Base-by-base conservation (phyloP, 257 asterid species). In the Handroanthus guayacan region DNA sequence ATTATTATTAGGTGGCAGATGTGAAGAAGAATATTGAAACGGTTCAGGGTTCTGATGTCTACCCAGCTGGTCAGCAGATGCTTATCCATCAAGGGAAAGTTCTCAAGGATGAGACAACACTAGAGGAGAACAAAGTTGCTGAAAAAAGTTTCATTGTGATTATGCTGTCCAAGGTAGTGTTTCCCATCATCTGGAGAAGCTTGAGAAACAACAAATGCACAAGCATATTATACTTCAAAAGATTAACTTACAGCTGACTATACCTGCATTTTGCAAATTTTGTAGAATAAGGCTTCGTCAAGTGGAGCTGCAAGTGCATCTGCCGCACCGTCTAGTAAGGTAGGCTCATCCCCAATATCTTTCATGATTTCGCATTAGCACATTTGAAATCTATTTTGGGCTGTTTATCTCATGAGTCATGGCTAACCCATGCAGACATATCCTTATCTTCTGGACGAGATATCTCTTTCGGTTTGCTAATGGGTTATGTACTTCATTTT, bases 11-110 rank as follows among this genome's bases (percentile, higher is more conserved):
- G 98, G 91, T 93, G 82, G 85, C 84, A 6, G 90, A 90, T 84
- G 93, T 93, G 87, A 93, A 93, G 92, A 90, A 83, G 80, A 67
- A 38, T 65, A 91, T 93, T 45, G 97, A 91, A 79, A 80, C 89
- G 56, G 76, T 73, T 82, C 96, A 93, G 85, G 95, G 96, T 54
- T 67, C 91, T 69, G 94, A 80, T 63, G 83, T 84, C 48, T 91
- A 93, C 83, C 97, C 96, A 34, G 94, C 97, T 78, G 81, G 75
- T 50, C 92, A 82, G 76, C 98, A 88, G 84, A 90, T 91, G 92
- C 94, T 91, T 79, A 91, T 93, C 79, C 89, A 93, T 84, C 96
- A 93, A 81, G 98, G 98, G n/a, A 89, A 91, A 81, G 96, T 93
- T 83, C 93, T 93, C 31, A 88, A 89, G 82, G 97, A 93, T 67